Conservation (phyloP, 768 basidiomycete genomes). For the Auricularia cornea region DNA sequence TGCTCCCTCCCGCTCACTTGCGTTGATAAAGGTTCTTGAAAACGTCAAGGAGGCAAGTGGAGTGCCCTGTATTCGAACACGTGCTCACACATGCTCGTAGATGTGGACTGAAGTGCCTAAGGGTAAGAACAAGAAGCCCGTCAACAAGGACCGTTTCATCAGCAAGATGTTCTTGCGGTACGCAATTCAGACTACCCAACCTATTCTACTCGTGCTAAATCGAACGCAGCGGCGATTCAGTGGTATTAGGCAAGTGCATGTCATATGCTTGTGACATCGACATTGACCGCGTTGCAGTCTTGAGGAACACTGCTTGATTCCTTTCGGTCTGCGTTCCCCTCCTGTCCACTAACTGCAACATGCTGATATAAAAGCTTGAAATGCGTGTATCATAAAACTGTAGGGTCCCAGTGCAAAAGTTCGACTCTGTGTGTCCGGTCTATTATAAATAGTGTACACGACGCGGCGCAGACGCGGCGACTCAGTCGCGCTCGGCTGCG, state of each 20-base stretch:
- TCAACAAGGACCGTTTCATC: conserved; percentile 99
- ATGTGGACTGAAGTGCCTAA: conserved; percentile 99
- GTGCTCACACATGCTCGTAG: conserved; percentile 32
- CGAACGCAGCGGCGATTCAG: conserved; percentile 78
- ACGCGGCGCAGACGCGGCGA: neutral
- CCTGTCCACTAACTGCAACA: neutral
- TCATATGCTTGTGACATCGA: too few relatives aligned
- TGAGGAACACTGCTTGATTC: neutral
- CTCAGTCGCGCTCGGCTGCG: conserved; percentile 17
- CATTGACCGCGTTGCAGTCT: too few relatives aligned
- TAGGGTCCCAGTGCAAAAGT: neutral
- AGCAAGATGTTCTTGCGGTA: conserved; percentile 98
- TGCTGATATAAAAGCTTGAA: neutral
- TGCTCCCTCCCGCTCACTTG: neutral
- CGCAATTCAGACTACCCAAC: conserved; percentile 18
- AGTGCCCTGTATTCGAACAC: conserved; percentile 1
- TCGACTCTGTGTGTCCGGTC: neutral
- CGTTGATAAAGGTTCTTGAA: conserved; percentile 66
- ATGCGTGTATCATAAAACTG: neutral
- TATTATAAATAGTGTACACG: neutral
- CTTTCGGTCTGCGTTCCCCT: neutral
- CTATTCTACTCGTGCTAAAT: neutral
- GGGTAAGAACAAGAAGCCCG: conserved; percentile 96
- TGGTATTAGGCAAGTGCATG: conserved; percentile 67
- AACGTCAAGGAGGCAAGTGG: conserved; percentile 88